Base-by-base conservation (phyloP, 495 filamentous ascomycete genomes). In the Xylaria palmicola region DNA sequence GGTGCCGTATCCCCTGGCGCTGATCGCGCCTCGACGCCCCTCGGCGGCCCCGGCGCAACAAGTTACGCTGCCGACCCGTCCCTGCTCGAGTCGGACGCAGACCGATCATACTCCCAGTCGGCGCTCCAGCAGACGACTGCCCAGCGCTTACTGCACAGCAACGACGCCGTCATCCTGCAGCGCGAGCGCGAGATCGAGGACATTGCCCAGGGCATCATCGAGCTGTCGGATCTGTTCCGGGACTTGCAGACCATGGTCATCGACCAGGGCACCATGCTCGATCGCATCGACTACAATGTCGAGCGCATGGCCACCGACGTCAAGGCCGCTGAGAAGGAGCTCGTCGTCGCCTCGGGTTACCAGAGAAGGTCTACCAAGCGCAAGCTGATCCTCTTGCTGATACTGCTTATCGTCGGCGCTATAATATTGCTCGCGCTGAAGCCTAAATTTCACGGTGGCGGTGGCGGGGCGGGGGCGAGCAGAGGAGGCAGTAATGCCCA, bases 231-330 rank as follows among this genome's bases (percentile, higher is more conserved):
- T 70, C 92, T 98, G 40, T 98, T 98, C 80, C 91, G 93, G 45
- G 95, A 98, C 63, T 76, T 98, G 19, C 95, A 98, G 69, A 85
- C 81, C 20, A 97, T 98, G 92, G 88, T 98, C 57, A 98, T 98
- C 60, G 94, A 98, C 73, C 94, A 98, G 75, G 94, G 94, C 12
- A 97, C 91, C 27, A 92, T 98, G 89, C 84, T 98, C 22, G 94
- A 98, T 75, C 84, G 94, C 36, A 97, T 98, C 68, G 94, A 98
- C 71, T 98, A 97, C 77, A 98, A 98, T 71, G 89, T 98, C 36
- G 94, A 98, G 76, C 81, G 84, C 59, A 97, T 97, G 92, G 86
- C 83, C 12, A 85, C 83, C 24, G 89, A 97, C 67, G 91, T 98
- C 30, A 96, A 96, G 71, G 86, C 81, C 19, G 94, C 94, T 8